A percentile compares a stretch with the other conserved stretches of the same genome.
Conservation (phyloP, 352 stramenopile genomes). For the Phytophthora fragariae region DNA sequence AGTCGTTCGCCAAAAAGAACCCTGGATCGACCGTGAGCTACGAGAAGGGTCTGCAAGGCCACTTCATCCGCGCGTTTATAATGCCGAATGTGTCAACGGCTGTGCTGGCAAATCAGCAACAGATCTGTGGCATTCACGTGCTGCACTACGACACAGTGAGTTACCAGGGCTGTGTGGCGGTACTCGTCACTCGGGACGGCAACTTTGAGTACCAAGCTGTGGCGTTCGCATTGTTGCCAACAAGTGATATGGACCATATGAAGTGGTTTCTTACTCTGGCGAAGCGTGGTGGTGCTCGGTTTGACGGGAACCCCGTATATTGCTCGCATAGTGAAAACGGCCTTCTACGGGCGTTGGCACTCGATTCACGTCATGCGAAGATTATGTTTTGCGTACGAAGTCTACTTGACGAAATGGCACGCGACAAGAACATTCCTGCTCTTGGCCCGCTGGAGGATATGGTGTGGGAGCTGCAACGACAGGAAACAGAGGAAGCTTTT, state of each 20-base stretch:
- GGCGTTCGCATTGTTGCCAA: slow-evolving; percentile 74
- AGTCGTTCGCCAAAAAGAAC: slow-evolving; percentile 81
- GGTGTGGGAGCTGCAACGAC: slow-evolving; percentile 67
- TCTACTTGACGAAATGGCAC: slow-evolving; percentile 68
- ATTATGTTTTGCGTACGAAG: slow-evolving; percentile 81
- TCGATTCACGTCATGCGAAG: slow-evolving; percentile 61
- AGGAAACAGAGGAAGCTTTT: slow-evolving; percentile 70
- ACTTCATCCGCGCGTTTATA: slow-evolving; percentile 78
- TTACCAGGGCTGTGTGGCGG: slow-evolving; percentile 68
- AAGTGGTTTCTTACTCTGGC: slow-evolving; percentile 76
- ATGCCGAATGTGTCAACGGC: slow-evolving; percentile 67
- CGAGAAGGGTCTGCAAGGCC: slow-evolving; percentile 64
- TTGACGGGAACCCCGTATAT: slow-evolving; percentile 66
- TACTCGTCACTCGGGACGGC: slow-evolving; percentile 74
- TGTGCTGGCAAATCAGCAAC: slow-evolving; percentile 62
- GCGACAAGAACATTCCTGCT: slow-evolving; percentile 81
- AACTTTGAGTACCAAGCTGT: slow-evolving; percentile 74
- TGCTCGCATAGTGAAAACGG: slow-evolving; percentile 69
- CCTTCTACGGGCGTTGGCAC: slow-evolving; percentile 59
- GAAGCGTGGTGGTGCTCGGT: slow-evolving; percentile 55
- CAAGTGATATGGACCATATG: slow-evolving; percentile 72
- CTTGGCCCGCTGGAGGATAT: slow-evolving; percentile 66
- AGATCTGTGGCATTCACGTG: slow-evolving; percentile 78
- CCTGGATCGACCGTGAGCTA: slow-evolving; percentile 66
- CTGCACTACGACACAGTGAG: slow-evolving; percentile 74